These are phyloP conservation scores for Komagataella kurtzmanii DNA, from an alignment of 805 yeast species.

Conservation along the genomic window DNA sequence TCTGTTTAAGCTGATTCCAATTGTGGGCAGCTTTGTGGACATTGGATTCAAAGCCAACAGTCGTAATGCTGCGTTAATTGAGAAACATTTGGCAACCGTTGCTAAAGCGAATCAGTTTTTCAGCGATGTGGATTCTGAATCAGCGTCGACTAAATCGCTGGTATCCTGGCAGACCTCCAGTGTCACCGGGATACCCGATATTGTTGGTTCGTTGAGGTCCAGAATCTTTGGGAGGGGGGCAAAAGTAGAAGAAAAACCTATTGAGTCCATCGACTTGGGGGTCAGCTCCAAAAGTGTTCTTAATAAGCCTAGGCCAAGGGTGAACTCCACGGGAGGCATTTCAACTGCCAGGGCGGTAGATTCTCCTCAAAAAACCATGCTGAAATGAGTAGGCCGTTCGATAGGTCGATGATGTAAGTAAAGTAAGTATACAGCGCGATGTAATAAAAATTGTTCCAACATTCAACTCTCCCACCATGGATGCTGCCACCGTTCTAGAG, in stretches of 20 bases:
- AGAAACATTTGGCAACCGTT: conserved; percentile 30
- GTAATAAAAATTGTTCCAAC: not conserved
- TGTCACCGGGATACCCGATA: not conserved
- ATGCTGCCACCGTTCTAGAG: conserved; percentile 75
- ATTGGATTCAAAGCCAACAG: conserved; percentile 68
- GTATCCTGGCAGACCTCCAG: not conserved
- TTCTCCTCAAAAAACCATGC: not conserved
- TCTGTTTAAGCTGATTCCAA: conserved; percentile 57
- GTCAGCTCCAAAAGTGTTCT: not conserved
- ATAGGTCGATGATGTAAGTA: not conserved
- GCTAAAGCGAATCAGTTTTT: conserved; percentile 2
- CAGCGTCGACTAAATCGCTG: not conserved
- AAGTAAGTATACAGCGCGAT: not conserved
- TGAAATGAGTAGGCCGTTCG: not conserved
- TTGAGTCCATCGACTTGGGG: not conserved
- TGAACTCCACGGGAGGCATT: not conserved
- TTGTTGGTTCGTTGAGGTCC: not conserved
- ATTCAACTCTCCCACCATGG: conserved; percentile 33
- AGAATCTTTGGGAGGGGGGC: not conserved
- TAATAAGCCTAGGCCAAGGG: not conserved
- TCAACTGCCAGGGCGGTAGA: not conserved
- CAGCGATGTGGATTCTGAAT: not conserved
- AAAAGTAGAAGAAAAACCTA: not conserved
- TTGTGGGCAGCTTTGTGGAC: conserved; percentile 59
- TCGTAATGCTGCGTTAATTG: conserved; percentile 54